These are phyloP conservation scores for Boechera stricta DNA, from an alignment of 345 rosid species.

Conservation along the genomic window DNA sequence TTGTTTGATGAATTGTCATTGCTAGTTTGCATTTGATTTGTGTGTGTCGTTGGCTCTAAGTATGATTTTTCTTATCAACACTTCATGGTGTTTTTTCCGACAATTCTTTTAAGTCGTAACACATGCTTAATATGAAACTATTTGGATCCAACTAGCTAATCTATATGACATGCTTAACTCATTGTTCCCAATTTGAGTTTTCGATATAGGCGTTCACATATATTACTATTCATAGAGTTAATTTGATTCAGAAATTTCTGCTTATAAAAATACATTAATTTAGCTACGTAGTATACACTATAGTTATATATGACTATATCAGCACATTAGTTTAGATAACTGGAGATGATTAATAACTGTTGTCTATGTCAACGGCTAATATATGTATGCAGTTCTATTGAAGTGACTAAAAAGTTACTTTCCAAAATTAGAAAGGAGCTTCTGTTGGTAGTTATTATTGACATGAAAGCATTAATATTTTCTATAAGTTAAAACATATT, in stretches of 20 bases:
- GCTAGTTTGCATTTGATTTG: constrained; percentile 29
- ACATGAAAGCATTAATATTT: background rate
- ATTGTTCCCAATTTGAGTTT: background rate
- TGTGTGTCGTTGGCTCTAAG: constrained; percentile 20
- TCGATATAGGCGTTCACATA: background rate
- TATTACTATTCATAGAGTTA: background rate
- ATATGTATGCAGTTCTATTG: constrained; percentile 5
- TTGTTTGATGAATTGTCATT: constrained; percentile 13
- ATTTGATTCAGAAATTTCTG: background rate
- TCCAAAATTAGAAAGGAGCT: constrained; percentile 21
- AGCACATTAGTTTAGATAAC: background rate
- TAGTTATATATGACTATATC: background rate
- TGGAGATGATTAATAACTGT: background rate
- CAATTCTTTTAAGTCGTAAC: background rate
- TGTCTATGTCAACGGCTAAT: constrained; percentile 13
- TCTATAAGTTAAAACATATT: background rate
- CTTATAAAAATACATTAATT: background rate
- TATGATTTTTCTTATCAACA: constrained; percentile 21
- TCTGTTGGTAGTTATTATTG: constrained; percentile 5
- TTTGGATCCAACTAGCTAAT: background rate
- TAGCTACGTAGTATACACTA: background rate
- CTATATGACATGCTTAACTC: too few relatives aligned
- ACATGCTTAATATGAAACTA: background rate
- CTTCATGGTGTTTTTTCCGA: constrained; percentile 31
- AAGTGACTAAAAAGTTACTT: constrained; percentile 18